Conservation (phyloP, 2,329 filamentous ascomycete species). For the Grosmannia huntii region DNA sequence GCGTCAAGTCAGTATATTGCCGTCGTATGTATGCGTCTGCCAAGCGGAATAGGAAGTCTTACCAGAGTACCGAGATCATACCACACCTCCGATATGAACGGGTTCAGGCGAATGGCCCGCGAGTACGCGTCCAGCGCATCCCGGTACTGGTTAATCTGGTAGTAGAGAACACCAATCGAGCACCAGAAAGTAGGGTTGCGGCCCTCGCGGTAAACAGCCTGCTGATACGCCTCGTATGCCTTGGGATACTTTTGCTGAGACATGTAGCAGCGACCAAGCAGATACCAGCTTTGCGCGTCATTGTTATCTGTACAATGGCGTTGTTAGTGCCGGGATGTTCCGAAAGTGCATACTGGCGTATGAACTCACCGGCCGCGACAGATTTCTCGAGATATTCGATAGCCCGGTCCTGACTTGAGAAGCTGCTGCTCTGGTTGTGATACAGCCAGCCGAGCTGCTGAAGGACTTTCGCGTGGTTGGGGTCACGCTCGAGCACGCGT, state of each 20-base stretch:
- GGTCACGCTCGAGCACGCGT: constrained; percentile 84
- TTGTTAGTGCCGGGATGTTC: constrained; percentile 15
- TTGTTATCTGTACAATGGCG: constrained; percentile 54
- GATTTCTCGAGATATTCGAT: constrained; percentile 98
- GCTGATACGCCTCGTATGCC: constrained; percentile 95
- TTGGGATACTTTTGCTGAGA: constrained; percentile 98
- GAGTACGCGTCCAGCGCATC: constrained; percentile 97
- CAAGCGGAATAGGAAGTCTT: constrained; percentile 24
- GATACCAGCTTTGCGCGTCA: constrained; percentile 97
- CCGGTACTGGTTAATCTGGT: constrained; percentile 98
- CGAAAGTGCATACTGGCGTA: too few relatives aligned
- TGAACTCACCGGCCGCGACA: constrained; percentile 66
- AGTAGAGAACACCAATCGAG: constrained; percentile 96
- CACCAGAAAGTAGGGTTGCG: constrained; percentile 99
- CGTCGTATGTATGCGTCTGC: not conserved
- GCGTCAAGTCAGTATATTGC: not conserved
- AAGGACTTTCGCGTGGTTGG: constrained; percentile 92
- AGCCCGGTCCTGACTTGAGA: constrained; percentile 84
- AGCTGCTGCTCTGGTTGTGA: constrained; percentile 88
- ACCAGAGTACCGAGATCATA: constrained; percentile 94
- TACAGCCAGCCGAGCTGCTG: constrained; percentile 97
- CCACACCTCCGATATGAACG: constrained; percentile 98
- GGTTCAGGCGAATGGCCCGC: constrained; percentile 88
- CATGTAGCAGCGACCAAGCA: constrained; percentile 97
- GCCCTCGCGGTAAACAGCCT: constrained; percentile 94